Base-by-base conservation (phyloP, 345 rosid species). In the Heritiera littoralis region DNA sequence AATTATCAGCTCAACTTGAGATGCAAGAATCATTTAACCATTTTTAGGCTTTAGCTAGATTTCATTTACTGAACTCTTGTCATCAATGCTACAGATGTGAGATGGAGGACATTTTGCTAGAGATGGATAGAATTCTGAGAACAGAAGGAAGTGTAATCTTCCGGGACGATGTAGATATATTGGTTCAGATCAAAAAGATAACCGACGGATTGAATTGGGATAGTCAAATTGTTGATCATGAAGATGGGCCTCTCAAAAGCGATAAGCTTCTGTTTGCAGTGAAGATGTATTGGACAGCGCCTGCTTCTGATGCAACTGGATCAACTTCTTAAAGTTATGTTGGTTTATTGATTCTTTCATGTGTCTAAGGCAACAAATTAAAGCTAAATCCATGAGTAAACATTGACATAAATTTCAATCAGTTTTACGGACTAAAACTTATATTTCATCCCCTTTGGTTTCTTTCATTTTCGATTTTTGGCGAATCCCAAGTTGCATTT, bases 71-170 rank as follows among this genome's bases (percentile, higher is more conserved):
- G 7, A 45, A 45, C 0, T 45, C 28, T 45, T 45, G 1, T 45
- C 23, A 9, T n/a, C 12, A 49, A 51, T 66, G 48, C 46, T 65
- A 17, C 80, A 89, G 93, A 77, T 91, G 93, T 76, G 86, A 83
- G 73, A 68, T 74, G 79, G 93, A 91, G 55, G 89, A 89, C 71
- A 86, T 88, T 1, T 66, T 88, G 79, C 59, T 91, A 55, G 93
- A 89, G 86, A 91, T 89, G 90, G 95, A 91, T 18, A 83, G 95
- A 38, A 83, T 91, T 49, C 65, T 91, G 76, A 86, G 95, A 78
- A 93, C 95, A 0, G 89, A 91, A 84, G 95, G 95, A 58, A 82
- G 90, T 54, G 79, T 89, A 28, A 88, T 91, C 15, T 28, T 91
- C 17, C 81, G 95, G 58, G 95, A 91, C 20, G 89, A 87, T 65